Evolutionary conservation across 805 yeast species (phyloP).

Genomic region (Sugiyamaella marilandica): DNA sequence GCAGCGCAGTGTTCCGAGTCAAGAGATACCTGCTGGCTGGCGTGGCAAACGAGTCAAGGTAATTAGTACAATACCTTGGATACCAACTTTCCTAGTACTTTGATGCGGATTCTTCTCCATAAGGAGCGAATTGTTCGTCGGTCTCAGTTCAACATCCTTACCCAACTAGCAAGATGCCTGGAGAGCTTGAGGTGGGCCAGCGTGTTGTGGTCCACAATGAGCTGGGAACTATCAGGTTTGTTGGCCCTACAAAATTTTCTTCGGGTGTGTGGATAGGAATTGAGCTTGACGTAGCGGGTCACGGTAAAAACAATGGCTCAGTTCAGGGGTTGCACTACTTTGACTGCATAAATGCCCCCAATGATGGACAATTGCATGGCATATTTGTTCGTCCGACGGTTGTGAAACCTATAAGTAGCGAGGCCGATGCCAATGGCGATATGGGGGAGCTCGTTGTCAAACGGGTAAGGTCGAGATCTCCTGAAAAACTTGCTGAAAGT

Average conservation of each 20-base stretch:
- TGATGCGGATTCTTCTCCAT: too few species aligned
- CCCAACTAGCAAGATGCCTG: conserved; percentile 4
- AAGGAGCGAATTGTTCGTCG: too few species aligned
- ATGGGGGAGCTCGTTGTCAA: background rate
- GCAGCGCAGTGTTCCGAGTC: too few species aligned
- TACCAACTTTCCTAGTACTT: too few species aligned
- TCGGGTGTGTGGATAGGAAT: conserved; percentile 70
- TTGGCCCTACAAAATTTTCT: conserved; percentile 58
- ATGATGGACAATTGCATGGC: conserved; percentile 47
- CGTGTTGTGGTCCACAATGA: conserved; percentile 30
- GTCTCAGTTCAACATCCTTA: background rate
- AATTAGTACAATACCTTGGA: too few species aligned
- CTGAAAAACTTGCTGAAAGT: background rate
- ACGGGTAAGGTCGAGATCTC: background rate
- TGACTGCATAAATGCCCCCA: conserved; percentile 38
- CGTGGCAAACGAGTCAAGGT: too few species aligned
- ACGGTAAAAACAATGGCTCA: conserved; percentile 80
- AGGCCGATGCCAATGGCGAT: conserved; percentile 28
- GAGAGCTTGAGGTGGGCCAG: conserved; percentile 14
- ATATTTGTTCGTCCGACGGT: conserved; percentile 67
- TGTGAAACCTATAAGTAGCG: conserved; percentile 50
- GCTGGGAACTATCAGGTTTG: conserved; percentile 44
- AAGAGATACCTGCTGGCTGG: too few species aligned
- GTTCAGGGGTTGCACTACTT: conserved; percentile 60
- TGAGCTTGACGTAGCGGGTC: conserved; percentile 67